A percentile compares a stretch with the other conserved stretches of the same genome.
Evolutionary conservation across 2,329 filamentous ascomycete species (phyloP).

Genomic region (Trichophaea hybrida): DNA sequence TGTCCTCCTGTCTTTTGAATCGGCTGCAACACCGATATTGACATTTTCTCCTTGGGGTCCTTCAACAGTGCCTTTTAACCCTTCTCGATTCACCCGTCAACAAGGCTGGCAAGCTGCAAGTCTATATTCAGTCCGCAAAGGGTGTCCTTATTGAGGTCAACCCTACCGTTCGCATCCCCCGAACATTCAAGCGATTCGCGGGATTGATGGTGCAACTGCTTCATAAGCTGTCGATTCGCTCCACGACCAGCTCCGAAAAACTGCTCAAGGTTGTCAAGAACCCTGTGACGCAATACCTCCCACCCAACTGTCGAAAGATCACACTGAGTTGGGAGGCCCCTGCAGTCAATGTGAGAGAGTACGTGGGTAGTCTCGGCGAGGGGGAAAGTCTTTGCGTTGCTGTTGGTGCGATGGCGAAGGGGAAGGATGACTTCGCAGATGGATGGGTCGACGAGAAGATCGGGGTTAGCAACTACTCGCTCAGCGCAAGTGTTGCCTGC

Average conservation of each 20-base stretch:
- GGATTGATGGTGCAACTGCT: slow-evolving; percentile 97
- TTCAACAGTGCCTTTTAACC: slow-evolving; percentile 73
- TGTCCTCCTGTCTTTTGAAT: not conserved
- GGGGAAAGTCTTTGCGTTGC: slow-evolving; percentile 96
- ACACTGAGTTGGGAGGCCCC: slow-evolving; percentile 89
- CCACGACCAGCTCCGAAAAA: slow-evolving; percentile 94
- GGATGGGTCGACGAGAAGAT: slow-evolving; percentile 92
- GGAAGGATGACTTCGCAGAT: slow-evolving; percentile 88
- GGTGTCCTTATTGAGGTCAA: slow-evolving; percentile 95
- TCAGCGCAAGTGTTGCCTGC: slow-evolving; percentile 94
- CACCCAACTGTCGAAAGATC: slow-evolving; percentile 93
- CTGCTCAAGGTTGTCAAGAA: slow-evolving; percentile 95
- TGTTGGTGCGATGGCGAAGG: slow-evolving; percentile 97
- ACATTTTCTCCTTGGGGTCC: slow-evolving; percentile 4
- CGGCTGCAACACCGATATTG: slow-evolving; percentile 5
- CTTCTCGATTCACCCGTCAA: slow-evolving; percentile 96
- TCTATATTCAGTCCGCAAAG: slow-evolving; percentile 96
- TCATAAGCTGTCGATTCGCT: slow-evolving; percentile 88
- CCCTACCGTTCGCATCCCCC: slow-evolving; percentile 90
- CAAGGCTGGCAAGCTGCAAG: slow-evolving; percentile 93
- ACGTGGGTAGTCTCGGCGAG: slow-evolving; percentile 60
- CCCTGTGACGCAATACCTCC: slow-evolving; percentile 90
- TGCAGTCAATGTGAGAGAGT: slow-evolving; percentile 76
- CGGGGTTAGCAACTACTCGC: slow-evolving; percentile 93
- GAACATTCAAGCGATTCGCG: slow-evolving; percentile 97